These are phyloP conservation scores for Coemansia linderi DNA, from an alignment of 371 early-diverging fungal species.

Conservation along the genomic window DNA sequence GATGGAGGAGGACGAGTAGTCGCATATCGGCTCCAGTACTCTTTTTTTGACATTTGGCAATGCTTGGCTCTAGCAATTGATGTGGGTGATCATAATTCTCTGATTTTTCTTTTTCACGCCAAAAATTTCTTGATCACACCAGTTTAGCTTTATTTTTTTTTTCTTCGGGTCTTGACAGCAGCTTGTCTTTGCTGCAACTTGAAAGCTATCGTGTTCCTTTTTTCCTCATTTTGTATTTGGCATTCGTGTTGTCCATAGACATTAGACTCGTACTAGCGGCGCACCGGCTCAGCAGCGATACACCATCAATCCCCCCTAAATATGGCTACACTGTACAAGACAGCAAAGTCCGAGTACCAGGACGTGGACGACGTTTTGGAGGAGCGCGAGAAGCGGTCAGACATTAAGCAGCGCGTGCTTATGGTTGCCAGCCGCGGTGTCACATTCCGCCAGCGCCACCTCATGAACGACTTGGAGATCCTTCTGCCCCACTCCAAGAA, in stretches of 20 bases:
- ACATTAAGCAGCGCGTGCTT: constrained; percentile 89
- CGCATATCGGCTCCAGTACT: neutral
- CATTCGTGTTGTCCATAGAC: neutral
- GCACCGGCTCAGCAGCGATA: neutral
- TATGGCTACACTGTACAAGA: constrained; percentile 55
- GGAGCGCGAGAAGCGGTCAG: constrained; percentile 43
- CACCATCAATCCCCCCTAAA: neutral
- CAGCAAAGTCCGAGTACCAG: constrained; percentile 46
- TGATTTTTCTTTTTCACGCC: neutral
- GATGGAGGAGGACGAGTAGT: constrained; percentile 57
- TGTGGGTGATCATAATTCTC: neutral
- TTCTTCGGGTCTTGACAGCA: neutral
- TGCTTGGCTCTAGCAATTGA: neutral
- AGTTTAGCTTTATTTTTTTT: constrained; percentile 7
- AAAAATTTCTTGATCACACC: constrained; percentile 8
- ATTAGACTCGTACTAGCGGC: neutral
- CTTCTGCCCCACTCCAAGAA: constrained; percentile 94
- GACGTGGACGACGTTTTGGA: constrained; percentile 44
- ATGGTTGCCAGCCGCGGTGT: constrained; percentile 89
- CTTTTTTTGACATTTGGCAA: neutral
- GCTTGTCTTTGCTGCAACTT: neutral
- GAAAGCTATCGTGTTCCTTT: neutral
- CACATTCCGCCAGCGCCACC: constrained; percentile 83
- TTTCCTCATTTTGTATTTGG: constrained; percentile 6
- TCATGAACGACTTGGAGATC: constrained; percentile 83